Percentiles rank a stretch among this genome's conserved stretches.
Conservation (phyloP, 192 early-diverging fungal genomes). For the Mycoemilia scoparia region DNA sequence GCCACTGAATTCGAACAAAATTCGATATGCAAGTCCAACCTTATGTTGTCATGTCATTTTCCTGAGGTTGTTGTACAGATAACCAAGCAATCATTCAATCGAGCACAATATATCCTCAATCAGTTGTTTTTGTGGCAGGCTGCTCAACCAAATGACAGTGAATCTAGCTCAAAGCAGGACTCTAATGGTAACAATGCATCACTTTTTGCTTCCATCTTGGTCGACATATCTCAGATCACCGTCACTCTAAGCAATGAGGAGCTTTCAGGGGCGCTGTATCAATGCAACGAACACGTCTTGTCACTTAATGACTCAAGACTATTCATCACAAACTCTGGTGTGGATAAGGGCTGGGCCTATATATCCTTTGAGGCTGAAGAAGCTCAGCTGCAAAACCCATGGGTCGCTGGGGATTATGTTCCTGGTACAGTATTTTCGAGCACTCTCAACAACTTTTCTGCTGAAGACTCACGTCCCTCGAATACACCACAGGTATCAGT, state of each 20-base stretch:
- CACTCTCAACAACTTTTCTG: conserved; percentile 24
- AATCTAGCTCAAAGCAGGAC: neutral
- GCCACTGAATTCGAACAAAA: conserved; percentile 26
- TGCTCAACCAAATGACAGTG: conserved; percentile 11
- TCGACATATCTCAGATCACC: conserved; percentile 20
- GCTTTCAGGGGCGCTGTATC: neutral
- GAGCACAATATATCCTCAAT: conserved; percentile 23
- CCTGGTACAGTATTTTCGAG: conserved; percentile 10
- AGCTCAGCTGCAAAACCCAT: conserved; percentile 20
- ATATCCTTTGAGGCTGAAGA: conserved; percentile 24
- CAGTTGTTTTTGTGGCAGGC: conserved; percentile 31
- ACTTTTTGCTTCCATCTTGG: conserved; percentile 14
- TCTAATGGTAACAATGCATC: neutral
- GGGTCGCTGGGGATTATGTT: too few species aligned
- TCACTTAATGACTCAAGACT: conserved; percentile 21
- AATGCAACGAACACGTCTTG: conserved; percentile 13
- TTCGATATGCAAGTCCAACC: conserved; percentile 15
- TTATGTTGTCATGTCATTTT: conserved; percentile 26
- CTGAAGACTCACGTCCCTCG: conserved; percentile 16
- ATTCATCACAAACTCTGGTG: conserved; percentile 20
- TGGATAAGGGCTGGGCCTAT: conserved; percentile 24
- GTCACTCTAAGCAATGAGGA: conserved; percentile 13
- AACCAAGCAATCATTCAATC: conserved; percentile 12
- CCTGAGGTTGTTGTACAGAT: conserved; percentile 18
- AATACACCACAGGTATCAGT: conserved; percentile 25